Conservation (phyloP, 371 early-diverging fungal species). For the Rhizopus microsporus region DNA sequence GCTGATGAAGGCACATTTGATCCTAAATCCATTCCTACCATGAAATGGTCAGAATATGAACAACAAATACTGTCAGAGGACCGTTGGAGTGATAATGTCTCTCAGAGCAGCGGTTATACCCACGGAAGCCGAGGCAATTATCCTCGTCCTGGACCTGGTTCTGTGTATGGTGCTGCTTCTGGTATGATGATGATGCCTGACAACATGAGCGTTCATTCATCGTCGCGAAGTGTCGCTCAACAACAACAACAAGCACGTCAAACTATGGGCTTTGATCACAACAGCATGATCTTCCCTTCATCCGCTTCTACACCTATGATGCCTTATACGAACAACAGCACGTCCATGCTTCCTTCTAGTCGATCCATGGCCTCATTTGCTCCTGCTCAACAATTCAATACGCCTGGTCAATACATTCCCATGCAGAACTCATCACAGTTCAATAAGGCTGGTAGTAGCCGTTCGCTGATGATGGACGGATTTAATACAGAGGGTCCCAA, state of each 20-base stretch:
- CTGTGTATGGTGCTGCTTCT: slow-evolving; percentile 10
- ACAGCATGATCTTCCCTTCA: slow-evolving; percentile 37
- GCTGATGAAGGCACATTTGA: slow-evolving; percentile 58
- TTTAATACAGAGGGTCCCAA: slow-evolving; percentile 30
- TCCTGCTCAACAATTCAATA: slow-evolving; percentile 17
- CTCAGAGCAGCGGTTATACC: slow-evolving; percentile 37
- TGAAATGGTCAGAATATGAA: slow-evolving; percentile 91
- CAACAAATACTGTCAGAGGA: slow-evolving; percentile 65
- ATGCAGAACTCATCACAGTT: slow-evolving; percentile 28
- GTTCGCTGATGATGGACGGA: slow-evolving; percentile 41
- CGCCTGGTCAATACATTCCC: slow-evolving; percentile 30
- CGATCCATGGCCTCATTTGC: slow-evolving; percentile 24
- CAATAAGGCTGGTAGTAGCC: slow-evolving; percentile 24
- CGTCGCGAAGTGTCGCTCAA: background rate
- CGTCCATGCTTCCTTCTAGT: slow-evolving; percentile 25
- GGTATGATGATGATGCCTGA: slow-evolving; percentile 18
- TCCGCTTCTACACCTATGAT: slow-evolving; percentile 42
- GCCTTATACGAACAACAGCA: slow-evolving; percentile 23
- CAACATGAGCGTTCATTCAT: slow-evolving; percentile 27
- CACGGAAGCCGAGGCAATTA: slow-evolving; percentile 21
- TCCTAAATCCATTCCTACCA: slow-evolving; percentile 61
- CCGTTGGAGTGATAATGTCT: slow-evolving; percentile 39
- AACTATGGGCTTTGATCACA: slow-evolving; percentile 28
- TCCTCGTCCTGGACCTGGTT: background rate
- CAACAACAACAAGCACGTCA: slow-evolving; percentile 9